Conservation (phyloP, 495 filamentous ascomycete species). For the Glonium stellatum region DNA sequence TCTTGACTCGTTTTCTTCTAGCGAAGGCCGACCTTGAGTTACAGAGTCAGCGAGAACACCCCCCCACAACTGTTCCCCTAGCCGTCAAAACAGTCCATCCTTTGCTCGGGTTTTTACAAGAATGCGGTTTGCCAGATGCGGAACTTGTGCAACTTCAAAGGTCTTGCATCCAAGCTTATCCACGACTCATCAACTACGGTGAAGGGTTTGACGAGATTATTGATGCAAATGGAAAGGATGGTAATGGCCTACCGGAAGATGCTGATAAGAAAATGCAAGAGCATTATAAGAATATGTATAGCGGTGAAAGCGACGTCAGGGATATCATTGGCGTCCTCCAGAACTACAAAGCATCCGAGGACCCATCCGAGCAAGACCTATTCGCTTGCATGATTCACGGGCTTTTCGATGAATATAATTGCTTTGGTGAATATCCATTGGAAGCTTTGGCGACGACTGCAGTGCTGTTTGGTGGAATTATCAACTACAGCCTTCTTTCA, state of each 20-base stretch:
- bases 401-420: constrained; percentile 93
- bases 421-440: constrained; percentile 87
- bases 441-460: constrained; percentile 92
- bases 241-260: constrained; percentile 67
- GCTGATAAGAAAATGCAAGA: constrained; percentile 91
- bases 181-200: constrained; percentile 93
- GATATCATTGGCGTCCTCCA: constrained; percentile 75
- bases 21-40: constrained; percentile 81
- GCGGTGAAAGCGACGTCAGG: constrained; percentile 71
- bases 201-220: constrained; percentile 86
- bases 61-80: constrained; percentile 61
- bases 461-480: constrained; percentile 93
- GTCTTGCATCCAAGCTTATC: constrained; percentile 83
- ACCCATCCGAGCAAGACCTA: constrained; percentile 79
- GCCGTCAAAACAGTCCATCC: constrained; percentile 77
- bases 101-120: constrained; percentile 64
- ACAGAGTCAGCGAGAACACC: constrained; percentile 53
- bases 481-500: constrained; percentile 82
- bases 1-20: constrained; percentile 65
- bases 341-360: constrained; percentile 74
- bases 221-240: constrained; percentile 70
- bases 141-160: constrained; percentile 64
- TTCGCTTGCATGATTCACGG: constrained; percentile 99
- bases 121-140: constrained; percentile 48
- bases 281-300: constrained; percentile 94